Percentiles rank a stretch among this genome's conserved stretches.
These are phyloP conservation scores for Nakazawaea wyomingensis DNA, from an alignment of 805 yeast species.

Conservation along the genomic window DNA sequence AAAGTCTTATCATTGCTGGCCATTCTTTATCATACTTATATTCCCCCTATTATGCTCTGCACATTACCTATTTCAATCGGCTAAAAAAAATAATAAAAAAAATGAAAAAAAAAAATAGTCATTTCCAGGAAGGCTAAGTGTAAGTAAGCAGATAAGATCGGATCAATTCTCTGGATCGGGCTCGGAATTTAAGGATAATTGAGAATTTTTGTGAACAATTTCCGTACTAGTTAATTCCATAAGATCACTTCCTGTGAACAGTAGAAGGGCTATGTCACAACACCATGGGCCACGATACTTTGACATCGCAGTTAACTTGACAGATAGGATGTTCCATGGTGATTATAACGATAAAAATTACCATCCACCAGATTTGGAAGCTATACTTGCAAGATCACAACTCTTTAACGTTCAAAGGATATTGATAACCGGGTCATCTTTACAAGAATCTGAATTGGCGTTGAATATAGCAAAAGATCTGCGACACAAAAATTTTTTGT, in stretches of 20 bases:
- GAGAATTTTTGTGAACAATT: background rate
- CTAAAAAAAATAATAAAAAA: too few species aligned
- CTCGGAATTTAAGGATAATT: too few species aligned
- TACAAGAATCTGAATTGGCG: slow-evolving; percentile 61
- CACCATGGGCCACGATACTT: slow-evolving; percentile 10
- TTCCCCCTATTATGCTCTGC: too few species aligned
- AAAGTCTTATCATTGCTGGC: too few species aligned
- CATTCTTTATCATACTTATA: too few species aligned
- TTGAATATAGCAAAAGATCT: slow-evolving; percentile 45
- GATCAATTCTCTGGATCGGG: too few species aligned
- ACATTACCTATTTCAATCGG: too few species aligned
- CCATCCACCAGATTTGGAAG: slow-evolving; percentile 62
- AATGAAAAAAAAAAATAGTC: too few species aligned
- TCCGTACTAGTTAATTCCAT: background rate
- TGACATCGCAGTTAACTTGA: slow-evolving; percentile 53
- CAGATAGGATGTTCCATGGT: slow-evolving; percentile 88
- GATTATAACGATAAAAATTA: slow-evolving; percentile 61
- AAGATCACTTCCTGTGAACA: background rate
- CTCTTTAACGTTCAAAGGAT: slow-evolving; percentile 59
- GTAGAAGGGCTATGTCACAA: background rate
- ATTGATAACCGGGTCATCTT: slow-evolving; percentile 79
- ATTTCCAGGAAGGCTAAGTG: too few species aligned
- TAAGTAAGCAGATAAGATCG: too few species aligned
- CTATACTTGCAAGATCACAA: slow-evolving; percentile 63
- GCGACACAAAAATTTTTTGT: slow-evolving; percentile 22